Evolutionary conservation across 371 early-diverging fungal genomes (phyloP), one percentile per base, ranked within the genome.

Genomic region (Rhizomucor pusillus): DNA sequence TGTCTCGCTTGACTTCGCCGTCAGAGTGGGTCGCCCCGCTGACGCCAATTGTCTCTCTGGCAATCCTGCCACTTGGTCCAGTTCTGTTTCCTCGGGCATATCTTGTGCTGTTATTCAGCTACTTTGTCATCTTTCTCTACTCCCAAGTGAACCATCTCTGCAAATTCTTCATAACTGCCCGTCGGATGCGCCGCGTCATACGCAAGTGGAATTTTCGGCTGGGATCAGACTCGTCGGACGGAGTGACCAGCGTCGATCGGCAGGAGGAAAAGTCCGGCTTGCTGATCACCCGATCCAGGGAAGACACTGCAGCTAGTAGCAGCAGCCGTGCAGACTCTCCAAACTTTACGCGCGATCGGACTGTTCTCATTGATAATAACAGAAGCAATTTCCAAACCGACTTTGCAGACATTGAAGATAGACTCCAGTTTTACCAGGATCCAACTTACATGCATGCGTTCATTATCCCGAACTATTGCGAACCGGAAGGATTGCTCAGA

Each of bases 401-500:
- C 29, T 29, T 29, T 29, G 29, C 29, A 3, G 64, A 64, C 36
- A 54, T 66, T 35, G 67, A 66, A 56, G 57, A 60, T 34, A 58
- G 54, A 24, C 55, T 67, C 12, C 60, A 65, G 9, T 60, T 55
- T 12, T 67, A 69, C 50, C 50, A 74, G 14, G 63, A 63, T 19
- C 50, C 67, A 12, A 39, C 45, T 20, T 52, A 52, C 10, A 52
- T 67, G 35, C 82, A 87, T 52, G 75, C 81, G 24, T 75, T 87
- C 61, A 69, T 87, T 50, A 66, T 87, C 37, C 87, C 87, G 16
- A 82, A 87, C 49, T 87, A 87, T 62, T 61, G 76, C 49, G 87
- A 77, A 48, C 77, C 77, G 12, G 77, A 77, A 52, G 68, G 61
- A 11, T 52, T 77, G 20, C 55, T 77, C 34, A 60, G 65, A 44